Percentiles rank a stretch among this genome's conserved stretches.
Conservation (phyloP, 805 yeast species). For the Isabelozyma heimii region DNA sequence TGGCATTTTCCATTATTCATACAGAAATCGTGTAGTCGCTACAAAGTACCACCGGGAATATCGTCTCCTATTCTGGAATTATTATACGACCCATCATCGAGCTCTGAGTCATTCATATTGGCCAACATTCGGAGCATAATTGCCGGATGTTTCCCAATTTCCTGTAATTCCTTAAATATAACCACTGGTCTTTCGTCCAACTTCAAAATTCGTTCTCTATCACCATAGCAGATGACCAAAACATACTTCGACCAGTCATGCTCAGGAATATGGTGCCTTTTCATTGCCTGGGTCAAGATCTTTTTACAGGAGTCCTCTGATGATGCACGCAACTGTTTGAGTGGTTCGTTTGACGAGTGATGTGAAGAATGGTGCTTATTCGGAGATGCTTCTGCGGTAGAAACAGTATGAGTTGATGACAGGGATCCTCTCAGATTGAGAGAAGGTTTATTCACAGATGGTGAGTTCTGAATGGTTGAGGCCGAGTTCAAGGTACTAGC, state of each 20-base stretch:
- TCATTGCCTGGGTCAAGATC: constrained; percentile 84
- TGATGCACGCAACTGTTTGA: constrained; percentile 80
- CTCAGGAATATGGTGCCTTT: constrained; percentile 71
- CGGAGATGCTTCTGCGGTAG: constrained; percentile 1
- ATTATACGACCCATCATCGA: constrained; percentile 30
- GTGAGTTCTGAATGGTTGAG: constrained; percentile 2
- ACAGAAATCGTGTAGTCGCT: not conserved
- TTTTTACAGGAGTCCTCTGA: constrained; percentile 90
- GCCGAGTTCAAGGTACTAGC: not conserved
- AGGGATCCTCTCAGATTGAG: constrained; percentile 13
- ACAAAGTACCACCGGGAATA: constrained; percentile 44
- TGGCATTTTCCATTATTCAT: no score
- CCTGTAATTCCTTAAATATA: constrained; percentile 80
- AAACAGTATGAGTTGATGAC: constrained; percentile 25
- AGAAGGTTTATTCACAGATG: constrained; percentile 9
- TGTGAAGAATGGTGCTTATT: not conserved
- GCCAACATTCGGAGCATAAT: constrained; percentile 89
- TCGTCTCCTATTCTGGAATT: constrained; percentile 41
- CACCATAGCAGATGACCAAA: constrained; percentile 85
- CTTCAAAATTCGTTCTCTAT: constrained; percentile 79
- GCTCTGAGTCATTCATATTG: constrained; percentile 12
- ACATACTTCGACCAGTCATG: constrained; percentile 89
- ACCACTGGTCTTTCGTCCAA: constrained; percentile 86
- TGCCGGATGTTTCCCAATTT: constrained; percentile 82
- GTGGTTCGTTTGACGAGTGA: constrained; percentile 51